These are phyloP conservation scores for Dentipellis fragilis DNA, from an alignment of 768 basidiomycete genomes.

Conservation along the genomic window DNA sequence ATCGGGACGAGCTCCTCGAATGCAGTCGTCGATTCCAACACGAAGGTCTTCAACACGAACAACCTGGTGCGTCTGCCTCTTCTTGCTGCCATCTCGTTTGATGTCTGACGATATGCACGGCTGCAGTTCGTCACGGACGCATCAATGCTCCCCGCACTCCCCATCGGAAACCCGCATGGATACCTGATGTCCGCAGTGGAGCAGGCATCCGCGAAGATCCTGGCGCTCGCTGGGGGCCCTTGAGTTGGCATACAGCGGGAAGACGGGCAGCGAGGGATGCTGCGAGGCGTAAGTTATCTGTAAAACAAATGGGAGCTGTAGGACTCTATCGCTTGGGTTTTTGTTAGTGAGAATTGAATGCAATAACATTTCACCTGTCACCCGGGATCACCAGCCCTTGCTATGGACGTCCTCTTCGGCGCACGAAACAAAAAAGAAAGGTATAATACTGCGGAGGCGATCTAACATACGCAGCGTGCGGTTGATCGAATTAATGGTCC, in stretches of 20 bases:
- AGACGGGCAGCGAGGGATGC: too few relatives aligned
- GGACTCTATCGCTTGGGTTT: too few relatives aligned
- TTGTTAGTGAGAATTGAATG: too few relatives aligned
- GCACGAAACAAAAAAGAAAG: too few relatives aligned
- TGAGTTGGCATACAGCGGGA: slow-evolving; percentile 19
- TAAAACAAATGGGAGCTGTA: too few relatives aligned
- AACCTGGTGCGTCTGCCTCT: slow-evolving; percentile 20
- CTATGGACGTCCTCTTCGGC: too few relatives aligned
- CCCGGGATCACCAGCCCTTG: too few relatives aligned
- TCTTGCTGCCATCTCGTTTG: neutral
- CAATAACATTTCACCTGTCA: too few relatives aligned
- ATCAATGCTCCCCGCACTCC: slow-evolving; percentile 40
- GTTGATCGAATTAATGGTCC: too few relatives aligned
- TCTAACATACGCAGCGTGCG: too few relatives aligned
- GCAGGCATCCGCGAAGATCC: slow-evolving; percentile 45
- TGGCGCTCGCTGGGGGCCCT: slow-evolving; percentile 44
- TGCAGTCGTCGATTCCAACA: slow-evolving; percentile 47
- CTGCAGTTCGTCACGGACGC: slow-evolving; percentile 49
- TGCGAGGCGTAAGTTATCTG: too few relatives aligned
- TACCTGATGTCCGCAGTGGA: slow-evolving; percentile 48
- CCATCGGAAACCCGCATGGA: slow-evolving; percentile 50
- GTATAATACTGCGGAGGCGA: too few relatives aligned
- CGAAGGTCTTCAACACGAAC: slow-evolving; percentile 39
- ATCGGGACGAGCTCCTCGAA: slow-evolving; percentile 29
- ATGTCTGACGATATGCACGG: neutral